phyloP scores from a whole-genome alignment of 106 monocot species.

The Dendrobium catenatum region DNA sequence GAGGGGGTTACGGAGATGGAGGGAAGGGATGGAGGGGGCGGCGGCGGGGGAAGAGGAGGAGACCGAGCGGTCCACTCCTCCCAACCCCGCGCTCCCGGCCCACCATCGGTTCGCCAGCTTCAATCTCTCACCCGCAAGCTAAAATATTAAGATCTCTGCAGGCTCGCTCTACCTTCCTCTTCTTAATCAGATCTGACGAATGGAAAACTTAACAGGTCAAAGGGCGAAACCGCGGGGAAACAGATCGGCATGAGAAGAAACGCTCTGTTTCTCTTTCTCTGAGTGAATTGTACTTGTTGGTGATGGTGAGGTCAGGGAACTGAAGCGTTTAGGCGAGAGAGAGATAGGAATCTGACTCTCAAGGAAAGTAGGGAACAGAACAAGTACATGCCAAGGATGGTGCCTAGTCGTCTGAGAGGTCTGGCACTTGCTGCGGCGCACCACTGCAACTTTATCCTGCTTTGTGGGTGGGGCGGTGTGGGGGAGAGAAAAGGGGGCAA shows the following conservation, averaged over 20 bases:
- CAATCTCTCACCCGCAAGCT: too few species aligned
- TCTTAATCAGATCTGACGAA: too few species aligned
- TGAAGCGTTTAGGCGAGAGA: neutral
- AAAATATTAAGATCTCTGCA: too few species aligned
- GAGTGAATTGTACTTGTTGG: too few species aligned
- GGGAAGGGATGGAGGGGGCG: slow-evolving; percentile 11
- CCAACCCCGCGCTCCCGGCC: slow-evolving; percentile 28
- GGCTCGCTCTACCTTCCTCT: too few species aligned
- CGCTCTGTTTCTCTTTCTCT: neutral
- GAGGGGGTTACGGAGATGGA: neutral
- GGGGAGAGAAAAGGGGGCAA: neutral
- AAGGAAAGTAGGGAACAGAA: slow-evolving; percentile 1
- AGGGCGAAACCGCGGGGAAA: neutral
- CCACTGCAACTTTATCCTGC: neutral
- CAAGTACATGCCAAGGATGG: neutral
- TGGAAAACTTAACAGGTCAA: too few species aligned
- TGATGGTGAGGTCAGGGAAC: neutral
- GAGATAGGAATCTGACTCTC: neutral
- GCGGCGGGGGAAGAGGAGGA: slow-evolving; percentile 9
- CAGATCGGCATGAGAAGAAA: neutral
- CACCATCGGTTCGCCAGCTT: slow-evolving; percentile 63
- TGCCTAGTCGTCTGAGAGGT: neutral
- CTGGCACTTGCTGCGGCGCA: neutral
- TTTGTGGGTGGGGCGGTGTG: neutral
- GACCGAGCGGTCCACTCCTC: slow-evolving; percentile 19